phyloP scores from a whole-genome alignment of 1,139 yeast species.

The Suhomyces yuchorum region DNA sequence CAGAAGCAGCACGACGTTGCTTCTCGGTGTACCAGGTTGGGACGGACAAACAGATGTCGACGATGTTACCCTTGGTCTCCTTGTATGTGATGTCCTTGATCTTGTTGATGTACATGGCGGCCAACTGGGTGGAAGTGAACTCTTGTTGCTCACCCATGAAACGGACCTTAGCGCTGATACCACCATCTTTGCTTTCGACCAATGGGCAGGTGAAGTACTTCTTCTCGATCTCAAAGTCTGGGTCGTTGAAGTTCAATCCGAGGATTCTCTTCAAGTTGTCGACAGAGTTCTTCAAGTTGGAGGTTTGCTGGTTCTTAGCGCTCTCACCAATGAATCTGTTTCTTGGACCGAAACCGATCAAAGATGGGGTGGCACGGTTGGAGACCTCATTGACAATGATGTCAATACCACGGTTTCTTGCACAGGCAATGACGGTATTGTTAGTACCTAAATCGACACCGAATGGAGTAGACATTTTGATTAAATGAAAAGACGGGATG shows the following conservation, averaged over 20 bases:
- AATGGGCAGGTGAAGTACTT: conserved; percentile 72
- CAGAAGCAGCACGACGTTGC: conserved; percentile 95
- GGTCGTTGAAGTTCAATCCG: conserved; percentile 75
- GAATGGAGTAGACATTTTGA: conserved; percentile 70
- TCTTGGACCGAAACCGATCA: conserved; percentile 90
- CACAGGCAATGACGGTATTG: conserved; percentile 94
- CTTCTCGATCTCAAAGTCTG: conserved; percentile 76
- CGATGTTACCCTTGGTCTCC: conserved; percentile 80
- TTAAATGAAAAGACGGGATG: neutral
- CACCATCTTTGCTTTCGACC: conserved; percentile 69
- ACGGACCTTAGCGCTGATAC: conserved; percentile 82
- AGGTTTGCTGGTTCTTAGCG: conserved; percentile 94
- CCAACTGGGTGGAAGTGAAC: conserved; percentile 85
- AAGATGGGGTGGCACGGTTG: conserved; percentile 92
- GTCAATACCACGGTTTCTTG: conserved; percentile 98
- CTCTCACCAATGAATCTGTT: conserved; percentile 92
- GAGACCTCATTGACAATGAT: conserved; percentile 98
- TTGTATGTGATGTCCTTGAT: conserved; percentile 75
- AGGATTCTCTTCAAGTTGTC: conserved; percentile 90
- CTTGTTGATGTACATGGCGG: conserved; percentile 94
- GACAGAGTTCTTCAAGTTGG: conserved; percentile 94
- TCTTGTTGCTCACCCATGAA: conserved; percentile 77
- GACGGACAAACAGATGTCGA: conserved; percentile 90
- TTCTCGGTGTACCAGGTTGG: conserved; percentile 97
- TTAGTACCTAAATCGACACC: conserved; percentile 98